These are phyloP conservation scores for Lentinula aciculospora DNA, from an alignment of 768 basidiomycete genomes.

Conservation along the genomic window DNA sequence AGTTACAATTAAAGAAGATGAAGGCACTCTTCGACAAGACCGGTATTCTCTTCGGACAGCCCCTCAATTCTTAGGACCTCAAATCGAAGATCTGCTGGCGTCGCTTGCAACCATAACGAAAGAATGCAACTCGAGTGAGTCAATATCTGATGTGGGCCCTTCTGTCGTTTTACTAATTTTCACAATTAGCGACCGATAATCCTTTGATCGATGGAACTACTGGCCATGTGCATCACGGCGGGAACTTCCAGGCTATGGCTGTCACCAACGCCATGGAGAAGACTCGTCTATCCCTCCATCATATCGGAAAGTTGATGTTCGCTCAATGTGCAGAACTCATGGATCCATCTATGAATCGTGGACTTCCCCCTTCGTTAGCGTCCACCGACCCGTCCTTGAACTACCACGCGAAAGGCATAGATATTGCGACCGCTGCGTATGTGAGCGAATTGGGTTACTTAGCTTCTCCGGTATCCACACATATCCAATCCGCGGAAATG, in stretches of 20 bases:
- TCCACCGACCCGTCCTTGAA: slow-evolving; percentile 72
- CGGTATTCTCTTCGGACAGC: slow-evolving; percentile 64
- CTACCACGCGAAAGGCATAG: slow-evolving; percentile 74
- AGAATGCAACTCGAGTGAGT: slow-evolving; percentile 77
- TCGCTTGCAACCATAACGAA: slow-evolving; percentile 54
- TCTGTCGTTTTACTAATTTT: slow-evolving; percentile 2
- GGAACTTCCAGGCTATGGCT: slow-evolving; percentile 61
- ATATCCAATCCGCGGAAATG: slow-evolving; percentile 81
- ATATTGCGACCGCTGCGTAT: slow-evolving; percentile 80
- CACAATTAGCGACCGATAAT: slow-evolving; percentile 71
- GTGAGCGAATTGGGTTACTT: slow-evolving; percentile 74
- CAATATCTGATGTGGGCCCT: neutral
- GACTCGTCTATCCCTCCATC: slow-evolving; percentile 36
- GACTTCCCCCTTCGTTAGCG: slow-evolving; percentile 69
- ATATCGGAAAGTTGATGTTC: slow-evolving; percentile 46
- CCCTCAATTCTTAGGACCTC: slow-evolving; percentile 76
- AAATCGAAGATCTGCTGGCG: slow-evolving; percentile 67
- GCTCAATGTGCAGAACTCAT: slow-evolving; percentile 59
- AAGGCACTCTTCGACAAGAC: slow-evolving; percentile 69
- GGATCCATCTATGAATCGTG: slow-evolving; percentile 78
- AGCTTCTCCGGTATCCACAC: slow-evolving; percentile 72
- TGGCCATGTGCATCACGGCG: slow-evolving; percentile 62
- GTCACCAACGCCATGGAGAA: slow-evolving; percentile 52
- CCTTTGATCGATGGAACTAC: slow-evolving; percentile 70
- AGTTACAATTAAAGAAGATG: slow-evolving; percentile 57